Evolutionary conservation across 2,329 filamentous ascomycete genomes (phyloP), one percentile per base, ranked within the genome.

Genomic region (Apiospora malaysiana): DNA sequence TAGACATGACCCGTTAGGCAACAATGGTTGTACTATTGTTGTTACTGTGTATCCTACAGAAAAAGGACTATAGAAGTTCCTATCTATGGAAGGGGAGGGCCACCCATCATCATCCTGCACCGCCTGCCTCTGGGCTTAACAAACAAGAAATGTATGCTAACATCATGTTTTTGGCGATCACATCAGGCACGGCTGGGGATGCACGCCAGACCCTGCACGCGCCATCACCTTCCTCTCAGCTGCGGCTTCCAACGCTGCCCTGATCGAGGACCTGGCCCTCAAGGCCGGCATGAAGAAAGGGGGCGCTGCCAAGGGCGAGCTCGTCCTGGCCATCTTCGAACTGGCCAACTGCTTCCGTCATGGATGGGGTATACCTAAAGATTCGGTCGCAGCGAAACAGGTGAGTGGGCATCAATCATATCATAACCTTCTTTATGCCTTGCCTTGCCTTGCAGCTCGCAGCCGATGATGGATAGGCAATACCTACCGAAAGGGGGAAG

Each of bases 261-360:
- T 90, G 56, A 90, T 99, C 70, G 96, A 99, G 84, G 89, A 93
- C 69, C 86, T 94, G 77, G 96, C 96, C 42, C 89, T 98, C 27
- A 87, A 92, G 75, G 93, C 95, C 10, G 96, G 95, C 21, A 89
- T 97, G 82, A 96, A 94, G 82, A 97, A 96, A 82, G 96, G 96
- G 69, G 96, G 96, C 72, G 92, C 93, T 18, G 95, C 95, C 63
- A 99, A 98, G 83, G 96, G 96, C 72, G 96, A 99, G 85, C 88
- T 99, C 69, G 93, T 98, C 23, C 90, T 99, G 72, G 95, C 96
- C 72, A 98, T 99, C 74, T 98, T 96, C 78, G 96, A 99, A 85
- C 85, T 99, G 77, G 94, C 92, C 70, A 96, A 96, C 82, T 95
- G 90, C 83, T 98, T 98, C 85, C 91, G 96, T 72, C 90, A 98